These are phyloP conservation scores for Crotalaria pallida DNA, from an alignment of 306 rosid genomes.

Conservation along the genomic window DNA sequence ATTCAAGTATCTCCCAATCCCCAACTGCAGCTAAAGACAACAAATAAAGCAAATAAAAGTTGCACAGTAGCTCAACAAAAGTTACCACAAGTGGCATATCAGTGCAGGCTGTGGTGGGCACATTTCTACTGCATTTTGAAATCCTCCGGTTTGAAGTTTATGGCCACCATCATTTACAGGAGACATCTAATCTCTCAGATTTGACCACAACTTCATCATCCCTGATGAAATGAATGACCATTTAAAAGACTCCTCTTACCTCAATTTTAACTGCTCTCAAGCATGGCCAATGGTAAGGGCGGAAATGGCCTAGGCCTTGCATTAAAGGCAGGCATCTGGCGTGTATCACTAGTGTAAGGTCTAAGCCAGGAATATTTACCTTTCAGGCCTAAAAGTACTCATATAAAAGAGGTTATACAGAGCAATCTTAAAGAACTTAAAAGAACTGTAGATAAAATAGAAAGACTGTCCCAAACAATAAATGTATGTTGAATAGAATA, in stretches of 20 bases:
- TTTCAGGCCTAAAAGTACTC: no score
- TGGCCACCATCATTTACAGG: not conserved
- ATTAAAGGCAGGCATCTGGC: no score
- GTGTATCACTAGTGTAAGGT: no score
- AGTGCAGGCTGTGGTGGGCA: conserved; percentile 45
- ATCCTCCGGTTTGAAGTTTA: not conserved
- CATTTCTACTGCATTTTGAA: not conserved
- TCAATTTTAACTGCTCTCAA: not conserved
- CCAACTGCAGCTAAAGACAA: not conserved
- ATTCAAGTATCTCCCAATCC: conserved; percentile 5
- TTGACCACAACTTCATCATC: not conserved
- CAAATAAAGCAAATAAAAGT: conserved; percentile 25
- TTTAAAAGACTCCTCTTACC: not conserved
- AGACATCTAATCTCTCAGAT: not conserved
- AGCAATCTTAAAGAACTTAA: not conserved
- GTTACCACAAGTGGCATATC: not conserved
- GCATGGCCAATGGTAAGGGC: not conserved
- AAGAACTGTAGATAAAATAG: not conserved
- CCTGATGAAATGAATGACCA: not conserved
- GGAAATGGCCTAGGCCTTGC: no score
- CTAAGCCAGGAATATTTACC: no score
- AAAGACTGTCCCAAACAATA: not conserved
- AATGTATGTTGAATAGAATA: not conserved
- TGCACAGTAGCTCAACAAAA: no score
- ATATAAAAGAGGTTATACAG: not conserved